Base-by-base conservation (phyloP, 2,329 filamentous ascomycete genomes). In the Aspergillus novoparasiticus region DNA sequence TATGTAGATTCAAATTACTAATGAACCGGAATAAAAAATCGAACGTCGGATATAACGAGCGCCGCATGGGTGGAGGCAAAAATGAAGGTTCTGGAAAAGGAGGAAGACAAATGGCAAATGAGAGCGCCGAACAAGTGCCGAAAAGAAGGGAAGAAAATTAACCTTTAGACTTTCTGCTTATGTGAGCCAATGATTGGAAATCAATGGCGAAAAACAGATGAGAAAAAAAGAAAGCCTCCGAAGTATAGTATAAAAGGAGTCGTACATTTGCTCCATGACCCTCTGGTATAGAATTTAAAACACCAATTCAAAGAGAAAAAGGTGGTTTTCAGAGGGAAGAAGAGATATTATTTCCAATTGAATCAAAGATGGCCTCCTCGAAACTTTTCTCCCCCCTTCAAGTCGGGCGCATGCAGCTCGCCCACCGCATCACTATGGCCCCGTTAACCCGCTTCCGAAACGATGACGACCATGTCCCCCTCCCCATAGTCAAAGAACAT, bases 381-480 rank as follows among this genome's bases (percentile, higher is more conserved):
- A 74, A 72, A 34, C 66, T 74, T 68, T 79, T 74, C 66, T 66
- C 67, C 5, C 81, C 82, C 23, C 65, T 85, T 34, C 66, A 71
- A 19, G 69, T 84, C 21, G 83, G 83, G 30, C 65, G 69, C 26
- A 65, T 77, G 65, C 68, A 74, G 16, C 78, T 85, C 34, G 70
- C 75, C 43, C 78, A 82, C 67, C 82, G 83, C 48, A 69, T 89
- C 43, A 82, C 80, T 46, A 82, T 89, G 78, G 83, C 86, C 0
- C 86, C 87, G 2, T 75, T 89, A 60, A 87, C 86, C n/a, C 82
- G 85, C 21, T 81, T 80, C 71, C 83, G 85, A 58, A 78, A 78
- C 57, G 78, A 80, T 59, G 77, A 86, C 60, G 76, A 84, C 60
- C 81, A 85, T 68, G 79, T 82, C 3, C 82, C 83, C 26, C 70